Base-by-base conservation (phyloP, 306 rosid genomes). In the Castanea mollissima region DNA sequence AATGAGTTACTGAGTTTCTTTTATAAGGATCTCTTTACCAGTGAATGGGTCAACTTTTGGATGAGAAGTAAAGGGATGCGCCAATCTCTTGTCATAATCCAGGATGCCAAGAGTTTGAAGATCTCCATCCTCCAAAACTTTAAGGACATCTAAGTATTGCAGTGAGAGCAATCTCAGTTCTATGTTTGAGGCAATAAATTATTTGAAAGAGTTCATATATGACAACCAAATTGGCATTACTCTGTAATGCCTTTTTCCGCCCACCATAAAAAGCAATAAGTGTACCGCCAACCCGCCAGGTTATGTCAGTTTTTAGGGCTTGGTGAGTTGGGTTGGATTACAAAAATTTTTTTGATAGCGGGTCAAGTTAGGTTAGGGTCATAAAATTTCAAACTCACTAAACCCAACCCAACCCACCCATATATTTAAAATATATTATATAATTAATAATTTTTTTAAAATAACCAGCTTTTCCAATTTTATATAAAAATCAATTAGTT, bases 71-170 rank as follows among this genome's bases (percentile, higher is more conserved):
- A 94, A 94, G 46, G 92, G 81, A 85, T 94, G 99, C 8, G 85
- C 72, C 87, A 94, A 84, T 89, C 97, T 90, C 89, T 92, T 92
- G 91, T 94, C 97, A 86, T 92, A 94, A 83, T 94, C 97, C 82
- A 94, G 80, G 85, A 94, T 13, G 60, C 99, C 99, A 71, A 92
- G 91, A 25, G 99, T 92, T 73, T 92, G 99, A 81, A 94, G 83
- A 87, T 94, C 97, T 71, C 99, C 99, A 82, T 94, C 99, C 87
- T 94, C 99, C 81, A 94, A 79, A 71, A 94, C 97, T 88, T 92
- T 90, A 74, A 94, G 80, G 80, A 86, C 93, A 88, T 94, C 97
- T 94, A 78, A 83, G 64, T 74, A 80, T 73, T 75, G 68, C n/a
- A 57, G 81, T 46, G 11, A 31, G 51, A 44, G 9, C 51, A 44